Evolutionary conservation across 805 yeast genomes (phyloP), one percentile per base, ranked within the genome.

Genomic region (Kluyveromyces lactis): DNA sequence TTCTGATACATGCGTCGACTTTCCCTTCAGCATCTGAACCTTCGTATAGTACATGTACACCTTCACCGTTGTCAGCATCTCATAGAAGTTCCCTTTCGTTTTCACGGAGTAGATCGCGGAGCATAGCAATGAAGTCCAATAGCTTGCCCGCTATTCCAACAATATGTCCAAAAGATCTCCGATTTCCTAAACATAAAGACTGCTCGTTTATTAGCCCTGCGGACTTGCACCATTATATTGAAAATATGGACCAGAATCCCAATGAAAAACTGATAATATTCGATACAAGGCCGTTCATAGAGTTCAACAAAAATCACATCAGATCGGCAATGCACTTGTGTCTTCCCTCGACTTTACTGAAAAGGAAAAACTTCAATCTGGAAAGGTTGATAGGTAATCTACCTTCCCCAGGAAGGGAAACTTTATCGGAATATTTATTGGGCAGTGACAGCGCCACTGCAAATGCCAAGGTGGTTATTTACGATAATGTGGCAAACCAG

Each of bases 311-410:
- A 43, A 54, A 69, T 2, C 86, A 80, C 45, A 59, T 90, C 10
- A 52, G 50, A 3, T 66, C 72, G 31, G 73, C 97, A 1, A 66
- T 85, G 33, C 86, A 86, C 55, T 71, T 90, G 27, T 85, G 95
- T 58, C 63, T 89, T 11, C 97, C 97, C 2, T 81, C 95, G n/a
- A 89, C 97, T 0, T 66, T 89, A 31, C 64, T 89, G 46, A 83
- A 79, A 55, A 72, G 97, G 47, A 66, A 77, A 24, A 81, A 79
- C 39, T 89, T 84, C 51, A 77, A 78, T 2, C 64, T 89, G 41
- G 64, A 63, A 34, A 70, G 77, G 52, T 77, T 86, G 48, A 62
- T 82, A 18, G 75, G 72, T 37, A 78, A 84, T 23, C 60, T 82
- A 36, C 75, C 85, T 0, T 49, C 60, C 4, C 63, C 64, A 40